Base-by-base conservation (phyloP, 192 early-diverging fungal genomes). In the Gorgonomyces haynaldii region DNA sequence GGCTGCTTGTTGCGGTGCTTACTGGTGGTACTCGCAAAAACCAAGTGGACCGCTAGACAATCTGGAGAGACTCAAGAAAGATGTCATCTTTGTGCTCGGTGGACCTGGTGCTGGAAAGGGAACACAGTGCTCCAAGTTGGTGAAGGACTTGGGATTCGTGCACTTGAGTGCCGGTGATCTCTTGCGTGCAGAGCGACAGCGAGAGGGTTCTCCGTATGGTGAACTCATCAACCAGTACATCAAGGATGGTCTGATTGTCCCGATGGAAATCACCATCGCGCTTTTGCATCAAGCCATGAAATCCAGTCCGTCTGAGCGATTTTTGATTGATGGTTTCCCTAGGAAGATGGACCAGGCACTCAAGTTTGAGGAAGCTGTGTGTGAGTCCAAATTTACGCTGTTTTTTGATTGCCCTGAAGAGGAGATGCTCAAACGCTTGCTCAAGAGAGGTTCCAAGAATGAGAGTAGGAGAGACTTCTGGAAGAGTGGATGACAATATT, bases 281-380 rank as follows among this genome's bases (percentile, higher is more conserved):
- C 70, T 98, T 6, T 74, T 98, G 35, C 82, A 92, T 46, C 79
- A 85, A 23, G 89, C 87, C 9, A 96, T 98, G 85, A 74, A 76
- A 50, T 70, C 72, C 30, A 69, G 65, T 45, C 62, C 70, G 34
- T 53, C 61, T 8, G 67, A 68, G 8, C 66, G 84, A 37, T 98
- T 98, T 69, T 61, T 98, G 58, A 82, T 98, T 39, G 96, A 98
- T 50, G 96, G 96, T 1, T 98, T 98, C 80, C 96, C 96, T 8
- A 68, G 93, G 16, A 78, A 83, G 56, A 65, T 97, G 66, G 89
- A 88, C 46, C 96, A 98, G 65, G 96, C 88, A 12, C 54, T 80
- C 47, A 84, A 83, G 37, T 98, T 98, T 62, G 93, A 97, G 65
- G 79, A 91, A 50, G 75, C 67, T 20, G 89, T 90, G 19, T 73